Base-by-base conservation (phyloP, 352 stramenopile species). In the Globisporangium paddicum region DNA sequence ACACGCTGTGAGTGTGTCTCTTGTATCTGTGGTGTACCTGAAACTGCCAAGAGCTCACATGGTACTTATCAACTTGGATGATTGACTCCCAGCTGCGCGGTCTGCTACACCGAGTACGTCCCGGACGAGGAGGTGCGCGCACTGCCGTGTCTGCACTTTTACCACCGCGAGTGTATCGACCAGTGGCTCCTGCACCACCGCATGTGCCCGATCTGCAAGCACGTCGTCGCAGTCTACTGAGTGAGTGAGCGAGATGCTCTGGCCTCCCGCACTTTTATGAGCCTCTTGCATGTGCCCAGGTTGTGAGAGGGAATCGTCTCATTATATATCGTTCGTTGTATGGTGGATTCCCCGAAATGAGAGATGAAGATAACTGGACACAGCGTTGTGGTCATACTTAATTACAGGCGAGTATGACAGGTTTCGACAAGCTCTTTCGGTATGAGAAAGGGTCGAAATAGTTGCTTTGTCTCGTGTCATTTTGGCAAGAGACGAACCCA, bases 81-180 rank as follows among this genome's bases (percentile, higher is more conserved):
- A 32, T 23, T 51, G 25, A 19, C 13, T 37, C 14, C 1, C 50
- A 75, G 69, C 32, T 96, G 86, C 62, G 73, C 83, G n/a, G 79
- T 96, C 45, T 96, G 86, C 67, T 87, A 79, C 70, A 86, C 82
- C 38, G 82, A 93, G 50, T 95, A 91, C 63, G 64, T 82, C 47
- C 51, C 62, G 18, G 81, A 87, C 23, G 87, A 96, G 58, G 78
- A 91, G 60, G 71, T 95, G 60, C 82, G 84, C 25, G 71, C 78
- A 26, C 67, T 96, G 46, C 86, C 88, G 47, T 96, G 88, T 55
- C 68, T 93, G 45, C 88, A 96, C 63, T 90, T 87, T 58, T 96
- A 95, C 65, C 88, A 96, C 66, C 80, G 81, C 62, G 84, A 93
- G 66, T 96, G 88, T 54, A 96, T 96, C 62, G 87, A 96, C 63